phyloP scores from a whole-genome alignment of 2,329 filamentous ascomycete genomes.

The Cordyceps tenuipes region DNA sequence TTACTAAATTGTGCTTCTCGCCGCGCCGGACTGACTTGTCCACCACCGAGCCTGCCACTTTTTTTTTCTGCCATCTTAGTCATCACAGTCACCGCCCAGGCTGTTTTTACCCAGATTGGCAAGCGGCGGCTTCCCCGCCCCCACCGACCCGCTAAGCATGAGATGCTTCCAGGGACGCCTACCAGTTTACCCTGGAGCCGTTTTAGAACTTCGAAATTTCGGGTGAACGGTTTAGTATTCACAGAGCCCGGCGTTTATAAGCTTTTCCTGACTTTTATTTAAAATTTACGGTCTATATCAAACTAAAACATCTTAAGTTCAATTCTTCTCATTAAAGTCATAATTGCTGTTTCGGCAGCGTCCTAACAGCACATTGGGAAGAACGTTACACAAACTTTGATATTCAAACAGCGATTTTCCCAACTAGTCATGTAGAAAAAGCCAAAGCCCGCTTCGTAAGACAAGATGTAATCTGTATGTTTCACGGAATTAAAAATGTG shows the following conservation, averaged over 20 bases:
- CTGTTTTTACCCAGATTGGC: not conserved
- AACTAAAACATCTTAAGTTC: too few species aligned
- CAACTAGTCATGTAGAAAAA: not conserved
- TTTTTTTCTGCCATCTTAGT: conserved; percentile 17
- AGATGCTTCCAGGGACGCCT: not conserved
- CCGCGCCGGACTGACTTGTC: not conserved
- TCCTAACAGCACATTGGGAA: not conserved
- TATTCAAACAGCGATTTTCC: not conserved
- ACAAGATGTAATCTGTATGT: not conserved
- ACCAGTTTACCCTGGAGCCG: not conserved
- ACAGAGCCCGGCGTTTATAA: not conserved
- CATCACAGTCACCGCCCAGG: conserved; percentile 10
- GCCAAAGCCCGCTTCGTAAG: not conserved
- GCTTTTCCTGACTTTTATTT: not conserved
- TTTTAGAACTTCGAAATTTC: not conserved
- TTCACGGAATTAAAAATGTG: not conserved
- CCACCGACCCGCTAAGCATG: not conserved
- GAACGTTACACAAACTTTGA: not conserved
- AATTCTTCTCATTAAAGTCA: too few species aligned
- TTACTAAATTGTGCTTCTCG: not conserved
- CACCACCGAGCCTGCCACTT: conserved; percentile 10
- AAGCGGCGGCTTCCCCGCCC: not conserved
- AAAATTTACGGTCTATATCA: too few species aligned
- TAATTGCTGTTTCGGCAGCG: too few species aligned
- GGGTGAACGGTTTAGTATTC: too few species aligned